Evolutionary conservation across 1,139 yeast genomes (phyloP).

Genomic region (Pneumocystis canis): DNA sequence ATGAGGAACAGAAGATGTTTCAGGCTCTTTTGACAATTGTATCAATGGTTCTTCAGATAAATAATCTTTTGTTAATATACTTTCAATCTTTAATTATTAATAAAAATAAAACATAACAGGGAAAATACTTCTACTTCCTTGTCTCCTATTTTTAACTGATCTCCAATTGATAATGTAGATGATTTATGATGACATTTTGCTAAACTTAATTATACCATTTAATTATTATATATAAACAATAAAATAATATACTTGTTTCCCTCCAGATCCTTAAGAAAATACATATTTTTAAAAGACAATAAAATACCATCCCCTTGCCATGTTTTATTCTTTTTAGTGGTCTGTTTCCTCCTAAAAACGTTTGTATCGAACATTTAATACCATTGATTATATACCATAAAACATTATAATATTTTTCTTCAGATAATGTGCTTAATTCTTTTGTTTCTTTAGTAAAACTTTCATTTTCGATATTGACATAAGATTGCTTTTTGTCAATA

Average conservation of each 20-base stretch:
- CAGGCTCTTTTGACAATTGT: neutral
- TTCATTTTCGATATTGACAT: neutral
- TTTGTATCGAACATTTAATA: conserved; percentile 12
- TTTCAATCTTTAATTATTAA: neutral
- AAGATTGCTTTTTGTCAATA: neutral
- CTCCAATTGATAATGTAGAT: conserved; percentile 27
- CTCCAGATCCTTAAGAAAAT: conserved; percentile 17
- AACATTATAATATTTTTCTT: neutral
- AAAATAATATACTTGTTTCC: conserved; percentile 16
- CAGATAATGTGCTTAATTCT: neutral
- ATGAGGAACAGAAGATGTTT: neutral
- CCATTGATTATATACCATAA: neutral
- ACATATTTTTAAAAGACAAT: conserved; percentile 17
- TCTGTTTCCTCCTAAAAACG: conserved; percentile 59
- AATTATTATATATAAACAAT: neutral
- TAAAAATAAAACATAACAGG: conserved; percentile 15
- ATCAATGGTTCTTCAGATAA: neutral
- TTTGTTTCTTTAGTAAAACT: neutral
- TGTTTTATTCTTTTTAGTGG: conserved; percentile 68
- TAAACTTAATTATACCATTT: conserved; percentile 8
- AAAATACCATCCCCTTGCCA: conserved; percentile 91
- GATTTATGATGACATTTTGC: conserved; percentile 10
- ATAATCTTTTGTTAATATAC: neutral
- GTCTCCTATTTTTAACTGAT: conserved; percentile 34
- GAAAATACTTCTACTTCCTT: conserved; percentile 44